phyloP scores from a whole-genome alignment of 2,329 filamentous ascomycete species.

The Stachybotrys elegans region DNA sequence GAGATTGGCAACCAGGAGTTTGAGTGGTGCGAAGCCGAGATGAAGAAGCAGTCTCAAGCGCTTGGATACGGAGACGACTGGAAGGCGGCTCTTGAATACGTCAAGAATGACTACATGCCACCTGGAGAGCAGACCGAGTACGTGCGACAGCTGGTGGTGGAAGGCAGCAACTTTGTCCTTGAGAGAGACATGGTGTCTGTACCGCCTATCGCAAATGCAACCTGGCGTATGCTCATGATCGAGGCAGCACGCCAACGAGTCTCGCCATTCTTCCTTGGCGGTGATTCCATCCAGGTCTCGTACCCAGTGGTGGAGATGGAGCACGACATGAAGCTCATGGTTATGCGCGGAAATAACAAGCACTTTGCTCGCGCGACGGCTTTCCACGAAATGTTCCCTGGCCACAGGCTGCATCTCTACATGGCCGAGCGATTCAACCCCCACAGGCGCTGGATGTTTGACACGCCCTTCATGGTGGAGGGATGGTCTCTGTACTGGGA shows the following conservation, averaged over 20 bases:
- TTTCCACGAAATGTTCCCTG: constrained; percentile 55
- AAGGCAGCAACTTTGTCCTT: constrained; percentile 46
- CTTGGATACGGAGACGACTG: constrained; percentile 42
- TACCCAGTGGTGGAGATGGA: constrained; percentile 45
- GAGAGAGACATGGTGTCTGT: constrained; percentile 47
- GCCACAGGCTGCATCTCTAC: constrained; percentile 48
- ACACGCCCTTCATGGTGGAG: constrained; percentile 52
- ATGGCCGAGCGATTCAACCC: constrained; percentile 36
- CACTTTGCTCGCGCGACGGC: constrained; percentile 51
- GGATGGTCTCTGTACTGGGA: constrained; percentile 59
- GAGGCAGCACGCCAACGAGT: constrained; percentile 40
- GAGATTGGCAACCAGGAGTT: constrained; percentile 42
- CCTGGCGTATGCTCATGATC: constrained; percentile 52
- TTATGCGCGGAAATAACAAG: constrained; percentile 51
- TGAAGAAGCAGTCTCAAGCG: constrained; percentile 40
- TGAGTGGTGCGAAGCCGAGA: constrained; percentile 47
- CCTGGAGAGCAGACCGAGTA: constrained; percentile 46
- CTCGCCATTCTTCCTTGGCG: constrained; percentile 53
- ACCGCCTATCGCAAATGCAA: constrained; percentile 42
- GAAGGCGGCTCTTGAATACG: constrained; percentile 45
- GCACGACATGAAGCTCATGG: constrained; percentile 50
- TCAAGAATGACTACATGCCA: constrained; percentile 46
- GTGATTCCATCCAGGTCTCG: constrained; percentile 43
- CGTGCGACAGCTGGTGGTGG: constrained; percentile 40
- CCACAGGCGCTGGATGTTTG: constrained; percentile 41